A percentile compares a stretch with the other conserved stretches of the same genome.
Conservation (phyloP, 1,284 basidiomycete genomes). For the Pulchroboletus neoregius region DNA sequence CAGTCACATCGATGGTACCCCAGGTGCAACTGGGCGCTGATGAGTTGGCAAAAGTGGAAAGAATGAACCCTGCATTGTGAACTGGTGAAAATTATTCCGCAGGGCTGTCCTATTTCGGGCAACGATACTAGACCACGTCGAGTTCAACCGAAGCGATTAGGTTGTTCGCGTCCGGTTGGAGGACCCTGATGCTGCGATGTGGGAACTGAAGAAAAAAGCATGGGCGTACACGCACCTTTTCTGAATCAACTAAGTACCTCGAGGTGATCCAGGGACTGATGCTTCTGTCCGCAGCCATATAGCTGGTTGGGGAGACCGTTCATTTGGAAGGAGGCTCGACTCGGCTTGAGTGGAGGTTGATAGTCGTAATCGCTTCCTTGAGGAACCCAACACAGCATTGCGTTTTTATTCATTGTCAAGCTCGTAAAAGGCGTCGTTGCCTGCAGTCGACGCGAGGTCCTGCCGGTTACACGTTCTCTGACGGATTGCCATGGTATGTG, state of each 20-base stretch:
- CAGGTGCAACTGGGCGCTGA: constrained; percentile 1
- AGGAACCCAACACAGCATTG: no score
- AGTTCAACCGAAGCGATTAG: background rate
- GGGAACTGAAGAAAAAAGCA: background rate
- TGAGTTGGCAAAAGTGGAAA: constrained; percentile 14
- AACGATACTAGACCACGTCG: background rate
- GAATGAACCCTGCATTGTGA: constrained; percentile 1
- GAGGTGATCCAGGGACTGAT: constrained; percentile 15
- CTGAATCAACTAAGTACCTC: constrained; percentile 7
- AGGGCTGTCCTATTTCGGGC: background rate
- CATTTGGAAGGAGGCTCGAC: no score
- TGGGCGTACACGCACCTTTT: background rate
- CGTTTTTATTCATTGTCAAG: no score
- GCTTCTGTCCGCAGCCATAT: background rate
- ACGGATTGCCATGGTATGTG: no score
- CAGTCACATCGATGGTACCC: constrained; percentile 4
- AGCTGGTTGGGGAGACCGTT: background rate
- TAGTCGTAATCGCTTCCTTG: no score
- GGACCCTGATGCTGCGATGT: background rate
- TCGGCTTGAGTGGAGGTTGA: no score
- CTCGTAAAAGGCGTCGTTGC: no score
- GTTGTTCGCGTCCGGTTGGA: constrained; percentile 1
- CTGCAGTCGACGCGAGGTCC: no score
- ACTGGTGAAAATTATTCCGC: constrained; percentile 1
- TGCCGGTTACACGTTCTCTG: no score